A percentile compares a stretch with the other conserved stretches of the same genome.
phyloP scores from a whole-genome alignment of 495 filamentous ascomycete species.

The Penicillium robsamsonii region DNA sequence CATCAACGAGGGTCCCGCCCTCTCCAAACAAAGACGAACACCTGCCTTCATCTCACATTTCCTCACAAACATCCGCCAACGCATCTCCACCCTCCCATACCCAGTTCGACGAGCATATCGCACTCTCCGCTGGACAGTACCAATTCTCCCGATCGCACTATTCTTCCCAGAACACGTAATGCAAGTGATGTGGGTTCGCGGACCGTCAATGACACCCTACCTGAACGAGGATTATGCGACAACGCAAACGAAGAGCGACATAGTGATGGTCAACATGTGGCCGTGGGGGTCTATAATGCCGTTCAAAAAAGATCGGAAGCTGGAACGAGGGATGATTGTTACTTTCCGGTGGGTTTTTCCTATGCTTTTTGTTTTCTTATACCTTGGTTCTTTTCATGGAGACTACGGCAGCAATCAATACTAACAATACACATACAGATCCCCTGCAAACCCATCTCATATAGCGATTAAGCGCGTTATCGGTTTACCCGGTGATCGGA shows the following conservation, averaged over 20 bases:
- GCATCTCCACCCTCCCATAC: slow-evolving; percentile 35
- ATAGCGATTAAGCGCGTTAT: slow-evolving; percentile 67
- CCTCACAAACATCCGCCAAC: slow-evolving; percentile 32
- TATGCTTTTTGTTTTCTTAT: not conserved
- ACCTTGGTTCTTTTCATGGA: not conserved
- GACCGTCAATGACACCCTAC: slow-evolving; percentile 75
- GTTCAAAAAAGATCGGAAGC: slow-evolving; percentile 41
- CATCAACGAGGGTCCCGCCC: slow-evolving; percentile 11
- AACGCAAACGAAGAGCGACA: slow-evolving; percentile 51
- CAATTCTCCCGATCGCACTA: slow-evolving; percentile 61
- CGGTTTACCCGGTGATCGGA: slow-evolving; percentile 65
- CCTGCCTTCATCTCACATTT: slow-evolving; percentile 17
- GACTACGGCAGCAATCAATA: not conserved
- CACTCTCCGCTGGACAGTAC: slow-evolving; percentile 51
- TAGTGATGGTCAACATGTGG: slow-evolving; percentile 51
- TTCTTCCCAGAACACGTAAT: slow-evolving; percentile 64
- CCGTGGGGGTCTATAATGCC: slow-evolving; percentile 31
- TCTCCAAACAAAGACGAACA: slow-evolving; percentile 10
- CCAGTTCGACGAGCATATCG: slow-evolving; percentile 30
- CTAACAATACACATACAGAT: slow-evolving; percentile 42
- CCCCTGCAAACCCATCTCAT: slow-evolving; percentile 58
- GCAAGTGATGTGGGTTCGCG: slow-evolving; percentile 61
- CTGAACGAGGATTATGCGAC: slow-evolving; percentile 63
- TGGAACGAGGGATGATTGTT: slow-evolving; percentile 55
- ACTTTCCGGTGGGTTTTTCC: slow-evolving; percentile 45